phyloP scores from a whole-genome alignment of 1,139 yeast species.

The Taphrina confusa region DNA sequence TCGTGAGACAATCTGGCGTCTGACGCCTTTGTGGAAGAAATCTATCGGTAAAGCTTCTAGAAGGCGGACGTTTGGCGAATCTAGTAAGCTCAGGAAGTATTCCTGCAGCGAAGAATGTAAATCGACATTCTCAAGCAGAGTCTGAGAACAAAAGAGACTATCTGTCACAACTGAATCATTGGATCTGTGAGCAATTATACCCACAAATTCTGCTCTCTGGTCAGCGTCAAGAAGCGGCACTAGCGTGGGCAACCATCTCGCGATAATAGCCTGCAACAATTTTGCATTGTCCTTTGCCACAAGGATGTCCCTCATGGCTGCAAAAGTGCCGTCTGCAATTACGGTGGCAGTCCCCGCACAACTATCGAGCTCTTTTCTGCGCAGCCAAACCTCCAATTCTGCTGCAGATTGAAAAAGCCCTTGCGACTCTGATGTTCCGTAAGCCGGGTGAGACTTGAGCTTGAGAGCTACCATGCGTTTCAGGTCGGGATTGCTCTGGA shows the following conservation, averaged over 20 bases:
- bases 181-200: neutral
- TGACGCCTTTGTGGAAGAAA: conserved; percentile 10
- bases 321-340: too few relatives aligned
- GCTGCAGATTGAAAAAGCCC: neutral
- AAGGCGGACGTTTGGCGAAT: neutral
- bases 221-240: neutral
- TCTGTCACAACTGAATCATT: neutral
- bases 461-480: neutral
- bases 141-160: neutral
- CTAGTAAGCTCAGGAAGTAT: neutral
- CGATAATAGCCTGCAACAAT: neutral
- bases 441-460: neutral
- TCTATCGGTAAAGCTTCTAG: conserved; percentile 9
- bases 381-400: conserved; percentile 1
- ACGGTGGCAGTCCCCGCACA: too few relatives aligned
- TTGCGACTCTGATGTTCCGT: too few relatives aligned
- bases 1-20: neutral
- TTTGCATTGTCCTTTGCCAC: neutral
- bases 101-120: conserved; percentile 12
- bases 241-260: neutral
- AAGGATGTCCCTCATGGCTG: neutral
- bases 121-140: conserved; percentile 6
- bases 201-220: neutral
- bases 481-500: neutral
- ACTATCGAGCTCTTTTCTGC: neutral